Conservation (phyloP, 257 asterid genomes). For the Avicennia marina region DNA sequence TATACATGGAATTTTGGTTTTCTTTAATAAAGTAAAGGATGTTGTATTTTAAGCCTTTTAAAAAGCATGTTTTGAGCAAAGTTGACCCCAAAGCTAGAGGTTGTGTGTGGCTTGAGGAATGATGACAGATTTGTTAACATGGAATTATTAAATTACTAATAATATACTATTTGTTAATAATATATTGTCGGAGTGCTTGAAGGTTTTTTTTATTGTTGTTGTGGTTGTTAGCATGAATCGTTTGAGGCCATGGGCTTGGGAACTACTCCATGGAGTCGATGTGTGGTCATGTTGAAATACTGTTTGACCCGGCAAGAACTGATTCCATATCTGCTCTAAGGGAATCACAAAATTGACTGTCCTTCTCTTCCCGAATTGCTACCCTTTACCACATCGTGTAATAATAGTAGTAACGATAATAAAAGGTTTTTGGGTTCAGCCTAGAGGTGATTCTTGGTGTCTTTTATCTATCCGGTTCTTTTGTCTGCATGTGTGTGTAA, state of each 20-base stretch:
- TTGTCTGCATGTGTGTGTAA: no score
- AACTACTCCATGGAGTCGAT: conserved; percentile 21
- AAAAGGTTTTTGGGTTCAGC: no score
- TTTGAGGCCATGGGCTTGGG: conserved; percentile 8
- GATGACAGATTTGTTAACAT: conserved; percentile 9
- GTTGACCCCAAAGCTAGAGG: conserved; percentile 15
- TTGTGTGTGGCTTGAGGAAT: conserved; percentile 56
- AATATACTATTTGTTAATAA: neutral
- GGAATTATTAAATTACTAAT: conserved; percentile 8
- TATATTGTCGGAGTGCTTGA: conserved; percentile 34
- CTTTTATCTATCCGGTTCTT: no score
- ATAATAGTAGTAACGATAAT: no score
- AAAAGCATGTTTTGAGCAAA: conserved; percentile 19
- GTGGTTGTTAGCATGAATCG: no score
- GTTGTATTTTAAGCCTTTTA: conserved; percentile 16
- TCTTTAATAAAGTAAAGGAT: conserved; percentile 17
- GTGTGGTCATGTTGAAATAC: conserved; percentile 19
- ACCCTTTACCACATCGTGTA: no score
- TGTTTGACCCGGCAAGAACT: conserved; percentile 36
- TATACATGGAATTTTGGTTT: neutral
- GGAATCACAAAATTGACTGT: conserved; percentile 15
- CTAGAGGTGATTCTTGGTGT: no score
- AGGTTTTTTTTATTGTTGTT: no score
- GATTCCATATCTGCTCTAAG: conserved; percentile 25
- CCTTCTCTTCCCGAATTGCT: no score